These are phyloP conservation scores for Pelagophyceae sp. DNA, from an alignment of 352 stramenopile species.

Conservation along the genomic window DNA sequence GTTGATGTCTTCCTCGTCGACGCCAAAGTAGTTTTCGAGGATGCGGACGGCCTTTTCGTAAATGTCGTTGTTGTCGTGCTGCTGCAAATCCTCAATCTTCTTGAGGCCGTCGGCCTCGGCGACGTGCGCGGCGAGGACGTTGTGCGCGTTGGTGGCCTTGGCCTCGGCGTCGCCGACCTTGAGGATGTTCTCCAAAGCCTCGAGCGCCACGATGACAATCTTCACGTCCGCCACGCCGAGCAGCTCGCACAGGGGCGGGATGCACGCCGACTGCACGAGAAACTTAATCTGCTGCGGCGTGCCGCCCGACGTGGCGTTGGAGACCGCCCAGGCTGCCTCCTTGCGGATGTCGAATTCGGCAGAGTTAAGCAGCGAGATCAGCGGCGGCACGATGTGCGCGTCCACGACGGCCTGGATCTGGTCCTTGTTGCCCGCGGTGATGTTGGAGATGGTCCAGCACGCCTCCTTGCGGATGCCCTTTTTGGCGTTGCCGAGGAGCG, in stretches of 20 bases:
- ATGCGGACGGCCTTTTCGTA: slow-evolving; percentile 84
- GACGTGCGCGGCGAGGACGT: slow-evolving; percentile 89
- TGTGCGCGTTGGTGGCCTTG: slow-evolving; percentile 71
- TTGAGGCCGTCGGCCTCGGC: slow-evolving; percentile 88
- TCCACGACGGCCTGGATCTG: slow-evolving; percentile 98
- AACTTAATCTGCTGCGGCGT: slow-evolving; percentile 90
- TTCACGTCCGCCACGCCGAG: slow-evolving; percentile 90
- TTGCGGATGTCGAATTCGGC: slow-evolving; percentile 97
- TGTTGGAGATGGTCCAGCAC: slow-evolving; percentile 99
- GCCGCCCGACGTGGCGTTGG: slow-evolving; percentile 89
- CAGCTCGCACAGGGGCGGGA: slow-evolving; percentile 91
- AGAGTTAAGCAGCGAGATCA: slow-evolving; percentile 90
- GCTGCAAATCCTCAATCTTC: slow-evolving; percentile 93
- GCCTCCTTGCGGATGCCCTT: slow-evolving; percentile 98
- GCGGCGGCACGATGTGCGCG: slow-evolving; percentile 87
- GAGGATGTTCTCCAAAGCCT: slow-evolving; percentile 98
- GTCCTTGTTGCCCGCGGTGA: slow-evolving; percentile 94
- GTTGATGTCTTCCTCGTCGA: slow-evolving; percentile 80
- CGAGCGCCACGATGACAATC: slow-evolving; percentile 94
- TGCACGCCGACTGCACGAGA: slow-evolving; percentile 88
- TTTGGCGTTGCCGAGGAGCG: slow-evolving; percentile 83
- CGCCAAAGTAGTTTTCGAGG: slow-evolving; percentile 92
- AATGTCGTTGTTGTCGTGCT: slow-evolving; percentile 88
- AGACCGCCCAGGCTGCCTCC: slow-evolving; percentile 96
- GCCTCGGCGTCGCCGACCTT: slow-evolving; percentile 77